Conservation (phyloP, 768 basidiomycete species). For the Hericium erinaceus region DNA sequence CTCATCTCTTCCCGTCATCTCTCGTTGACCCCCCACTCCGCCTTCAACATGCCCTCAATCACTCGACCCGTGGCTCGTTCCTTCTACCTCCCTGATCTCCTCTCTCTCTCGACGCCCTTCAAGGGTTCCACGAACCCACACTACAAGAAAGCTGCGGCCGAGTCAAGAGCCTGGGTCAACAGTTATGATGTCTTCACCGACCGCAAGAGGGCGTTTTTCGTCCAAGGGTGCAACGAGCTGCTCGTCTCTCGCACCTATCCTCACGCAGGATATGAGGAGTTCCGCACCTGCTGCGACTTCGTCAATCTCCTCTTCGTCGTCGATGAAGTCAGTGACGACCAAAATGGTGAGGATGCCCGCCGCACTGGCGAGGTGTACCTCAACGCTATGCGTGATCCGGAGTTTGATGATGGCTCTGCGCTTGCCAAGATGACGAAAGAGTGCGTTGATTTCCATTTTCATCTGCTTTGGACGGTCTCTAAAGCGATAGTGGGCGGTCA, state of each 20-base stretch:
- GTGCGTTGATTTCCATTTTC: conserved; percentile 26
- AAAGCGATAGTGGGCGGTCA: conserved; percentile 16
- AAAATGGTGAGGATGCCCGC: conserved; percentile 48
- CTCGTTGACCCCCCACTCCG: background rate
- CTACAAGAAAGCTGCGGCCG: conserved; percentile 46
- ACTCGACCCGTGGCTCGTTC: conserved; percentile 12
- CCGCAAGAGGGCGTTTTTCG: conserved; percentile 53
- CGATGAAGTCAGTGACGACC: conserved; percentile 65
- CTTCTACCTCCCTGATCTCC: conserved; percentile 51
- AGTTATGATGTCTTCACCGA: conserved; percentile 52
- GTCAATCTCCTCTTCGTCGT: conserved; percentile 46
- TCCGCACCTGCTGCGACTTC: conserved; percentile 57
- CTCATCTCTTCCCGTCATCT: background rate
- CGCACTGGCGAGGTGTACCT: conserved; percentile 46
- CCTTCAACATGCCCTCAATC: background rate
- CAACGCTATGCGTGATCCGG: conserved; percentile 43
- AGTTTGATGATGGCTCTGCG: conserved; percentile 49
- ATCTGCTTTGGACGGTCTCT: background rate
- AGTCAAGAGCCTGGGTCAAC: conserved; percentile 59
- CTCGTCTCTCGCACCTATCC: conserved; percentile 57
- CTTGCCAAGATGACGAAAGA: conserved; percentile 57
- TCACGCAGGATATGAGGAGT: conserved; percentile 49
- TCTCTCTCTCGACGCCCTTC: conserved; percentile 34
- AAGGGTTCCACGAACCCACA: conserved; percentile 48
- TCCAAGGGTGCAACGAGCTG: conserved; percentile 54